These are phyloP conservation scores for Calocybe gangraenosa DNA, from an alignment of 768 basidiomycete genomes.

Conservation along the genomic window DNA sequence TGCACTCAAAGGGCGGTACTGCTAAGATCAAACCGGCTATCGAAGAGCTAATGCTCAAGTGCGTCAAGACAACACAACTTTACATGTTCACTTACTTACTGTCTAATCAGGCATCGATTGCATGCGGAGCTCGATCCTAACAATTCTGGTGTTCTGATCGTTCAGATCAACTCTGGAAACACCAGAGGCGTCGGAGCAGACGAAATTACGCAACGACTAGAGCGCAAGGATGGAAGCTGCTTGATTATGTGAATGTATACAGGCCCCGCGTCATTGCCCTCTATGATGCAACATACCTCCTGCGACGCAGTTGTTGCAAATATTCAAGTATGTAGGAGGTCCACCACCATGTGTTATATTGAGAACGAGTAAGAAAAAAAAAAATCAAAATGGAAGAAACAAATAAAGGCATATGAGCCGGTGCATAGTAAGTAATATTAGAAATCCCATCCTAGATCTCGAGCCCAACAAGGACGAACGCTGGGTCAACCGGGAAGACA, in stretches of 20 bases:
- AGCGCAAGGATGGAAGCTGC: slow-evolving; percentile 53
- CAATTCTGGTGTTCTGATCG: slow-evolving; percentile 83
- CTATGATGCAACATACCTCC: too few relatives aligned
- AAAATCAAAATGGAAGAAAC: not conserved
- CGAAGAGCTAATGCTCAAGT: slow-evolving; percentile 83
- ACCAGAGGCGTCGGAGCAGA: slow-evolving; percentile 46
- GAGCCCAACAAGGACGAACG: slow-evolving; percentile 81
- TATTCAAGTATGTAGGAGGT: too few relatives aligned
- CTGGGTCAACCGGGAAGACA: slow-evolving; percentile 68
- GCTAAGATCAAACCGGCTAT: slow-evolving; percentile 94
- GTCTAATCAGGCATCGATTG: slow-evolving; percentile 50
- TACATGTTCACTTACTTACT: not conserved
- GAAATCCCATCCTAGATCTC: slow-evolving; percentile 56
- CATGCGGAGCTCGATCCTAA: slow-evolving; percentile 70
- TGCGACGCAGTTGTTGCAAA: too few relatives aligned
- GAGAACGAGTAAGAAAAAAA: too few relatives aligned
- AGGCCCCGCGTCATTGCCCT: too few relatives aligned
- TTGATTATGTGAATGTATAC: slow-evolving; percentile 60
- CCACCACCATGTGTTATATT: too few relatives aligned
- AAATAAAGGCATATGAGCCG: not conserved
- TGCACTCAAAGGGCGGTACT: slow-evolving; percentile 71
- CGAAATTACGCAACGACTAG: slow-evolving; percentile 54
- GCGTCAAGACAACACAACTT: slow-evolving; percentile 15
- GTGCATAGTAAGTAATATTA: not conserved
- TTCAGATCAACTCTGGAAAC: slow-evolving; percentile 47